A percentile compares a stretch with the other conserved stretches of the same genome.
phyloP scores from a whole-genome alignment of 164 flowering plant species.

The Vitis labrusca region DNA sequence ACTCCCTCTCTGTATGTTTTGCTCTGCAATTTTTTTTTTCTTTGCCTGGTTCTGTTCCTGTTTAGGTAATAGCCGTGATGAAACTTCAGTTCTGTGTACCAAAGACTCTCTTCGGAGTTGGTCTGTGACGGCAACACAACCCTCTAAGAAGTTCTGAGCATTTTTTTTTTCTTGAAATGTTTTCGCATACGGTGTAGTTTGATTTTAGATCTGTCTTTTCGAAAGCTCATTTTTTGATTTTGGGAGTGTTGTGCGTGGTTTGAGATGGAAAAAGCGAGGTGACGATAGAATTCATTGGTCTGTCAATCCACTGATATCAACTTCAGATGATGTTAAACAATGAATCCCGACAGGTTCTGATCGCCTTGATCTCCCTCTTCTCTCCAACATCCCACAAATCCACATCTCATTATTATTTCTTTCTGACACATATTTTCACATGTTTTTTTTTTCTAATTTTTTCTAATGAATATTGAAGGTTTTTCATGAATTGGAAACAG shows the following conservation, averaged over 20 bases:
- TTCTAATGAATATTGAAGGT: no score
- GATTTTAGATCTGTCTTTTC: not conserved
- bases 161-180: not conserved
- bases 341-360: conserved; percentile 90
- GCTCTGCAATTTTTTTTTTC: not conserved
- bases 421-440: not conserved
- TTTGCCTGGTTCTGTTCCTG: not conserved
- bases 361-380: conserved; percentile 21
- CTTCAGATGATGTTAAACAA: conserved; percentile 43
- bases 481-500: no score
- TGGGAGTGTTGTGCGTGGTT: not conserved
- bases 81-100: conserved; percentile 24
- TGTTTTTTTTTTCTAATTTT: not conserved
- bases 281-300: conserved; percentile 67
- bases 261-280: conserved; percentile 37
- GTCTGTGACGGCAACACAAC: conserved; percentile 44
- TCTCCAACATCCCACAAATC: not conserved
- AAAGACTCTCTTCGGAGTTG: conserved; percentile 21
- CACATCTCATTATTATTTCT: not conserved
- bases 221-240: not conserved
- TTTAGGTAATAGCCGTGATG: conserved; percentile 27
- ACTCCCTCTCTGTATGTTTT: no score
- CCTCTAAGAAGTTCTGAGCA: conserved; percentile 76
- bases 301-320: conserved; percentile 71
- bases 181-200: not conserved